These are phyloP conservation scores for Globisporangium spinosum DNA, from an alignment of 352 stramenopile species.

Conservation along the genomic window DNA sequence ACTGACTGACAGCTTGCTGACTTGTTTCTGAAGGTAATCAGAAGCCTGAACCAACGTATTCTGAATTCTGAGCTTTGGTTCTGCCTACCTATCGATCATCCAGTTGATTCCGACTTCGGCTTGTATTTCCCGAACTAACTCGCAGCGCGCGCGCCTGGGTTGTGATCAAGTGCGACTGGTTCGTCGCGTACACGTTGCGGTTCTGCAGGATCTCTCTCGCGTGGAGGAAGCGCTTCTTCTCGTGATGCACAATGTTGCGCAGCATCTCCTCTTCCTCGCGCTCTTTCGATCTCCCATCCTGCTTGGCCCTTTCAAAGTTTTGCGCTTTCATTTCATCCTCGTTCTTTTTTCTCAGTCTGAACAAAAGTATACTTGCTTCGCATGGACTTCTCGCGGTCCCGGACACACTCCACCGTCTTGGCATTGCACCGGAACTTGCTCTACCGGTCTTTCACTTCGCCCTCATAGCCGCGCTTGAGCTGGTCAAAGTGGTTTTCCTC, in stretches of 20 bases:
- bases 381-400: conserved; percentile 35
- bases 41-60: not conserved
- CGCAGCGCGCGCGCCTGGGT: conserved; percentile 27
- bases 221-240: conserved; percentile 51
- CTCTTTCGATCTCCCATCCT: conserved; percentile 32
- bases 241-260: conserved; percentile 53
- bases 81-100: conserved; percentile 5
- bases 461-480: conserved; percentile 50
- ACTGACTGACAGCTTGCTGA: not conserved
- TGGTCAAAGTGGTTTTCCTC: conserved; percentile 80
- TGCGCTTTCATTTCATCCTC: conserved; percentile 25
- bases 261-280: conserved; percentile 64
- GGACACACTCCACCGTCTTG: conserved; percentile 46
- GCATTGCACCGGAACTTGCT: conserved; percentile 35
- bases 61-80: too few relatives aligned
- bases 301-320: conserved; percentile 29
- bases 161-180: conserved; percentile 37
- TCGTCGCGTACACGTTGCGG: conserved; percentile 65
- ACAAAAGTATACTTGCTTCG: conserved; percentile 29
- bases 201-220: conserved; percentile 54
- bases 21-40: not conserved
- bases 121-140: not conserved
- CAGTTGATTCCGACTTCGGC: conserved; percentile 13
- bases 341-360: conserved; percentile 23
- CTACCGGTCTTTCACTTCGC: conserved; percentile 52